A percentile compares a stretch with the other conserved stretches of the same genome.
Evolutionary conservation across 2,329 filamentous ascomycete species (phyloP).

Genomic region (Phyllosticta citrichinensis): DNA sequence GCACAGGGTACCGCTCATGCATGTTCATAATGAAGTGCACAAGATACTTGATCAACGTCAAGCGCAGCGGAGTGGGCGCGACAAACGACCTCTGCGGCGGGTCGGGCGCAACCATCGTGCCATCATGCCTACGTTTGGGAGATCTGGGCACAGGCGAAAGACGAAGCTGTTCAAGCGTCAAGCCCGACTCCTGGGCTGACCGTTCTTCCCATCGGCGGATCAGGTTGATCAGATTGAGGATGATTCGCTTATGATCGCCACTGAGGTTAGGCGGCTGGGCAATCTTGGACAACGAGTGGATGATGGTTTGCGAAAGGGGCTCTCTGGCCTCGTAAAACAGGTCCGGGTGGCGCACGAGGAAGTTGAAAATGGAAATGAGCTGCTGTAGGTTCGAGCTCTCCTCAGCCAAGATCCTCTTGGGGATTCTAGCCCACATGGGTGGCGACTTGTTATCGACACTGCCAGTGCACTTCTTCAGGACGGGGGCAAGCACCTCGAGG

Average conservation of each 20-base stretch:
- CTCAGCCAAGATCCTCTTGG: constrained; percentile 82
- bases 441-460: constrained; percentile 59
- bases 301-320: constrained; percentile 80
- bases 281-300: constrained; percentile 80
- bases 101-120: constrained; percentile 45
- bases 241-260: constrained; percentile 83
- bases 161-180: constrained; percentile 28
- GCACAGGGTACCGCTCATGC: constrained; percentile 69
- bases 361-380: constrained; percentile 95
- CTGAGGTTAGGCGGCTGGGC: constrained; percentile 74
- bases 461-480: constrained; percentile 74
- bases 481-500: constrained; percentile 87
- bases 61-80: constrained; percentile 47
- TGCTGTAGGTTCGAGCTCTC: constrained; percentile 93
- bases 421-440: constrained; percentile 80
- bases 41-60: constrained; percentile 85
- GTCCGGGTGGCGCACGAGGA: constrained; percentile 82
- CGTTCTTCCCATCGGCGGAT: constrained; percentile 90
- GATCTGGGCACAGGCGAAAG: constrained; percentile 25
- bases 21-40: constrained; percentile 90
- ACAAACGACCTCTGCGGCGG: constrained; percentile 38
- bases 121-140: constrained; percentile 64
- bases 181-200: constrained; percentile 67
- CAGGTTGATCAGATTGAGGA: constrained; percentile 79
- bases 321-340: constrained; percentile 93